phyloP scores from a whole-genome alignment of 371 early-diverging fungal species.

The Zopfochytrium polystomum region DNA sequence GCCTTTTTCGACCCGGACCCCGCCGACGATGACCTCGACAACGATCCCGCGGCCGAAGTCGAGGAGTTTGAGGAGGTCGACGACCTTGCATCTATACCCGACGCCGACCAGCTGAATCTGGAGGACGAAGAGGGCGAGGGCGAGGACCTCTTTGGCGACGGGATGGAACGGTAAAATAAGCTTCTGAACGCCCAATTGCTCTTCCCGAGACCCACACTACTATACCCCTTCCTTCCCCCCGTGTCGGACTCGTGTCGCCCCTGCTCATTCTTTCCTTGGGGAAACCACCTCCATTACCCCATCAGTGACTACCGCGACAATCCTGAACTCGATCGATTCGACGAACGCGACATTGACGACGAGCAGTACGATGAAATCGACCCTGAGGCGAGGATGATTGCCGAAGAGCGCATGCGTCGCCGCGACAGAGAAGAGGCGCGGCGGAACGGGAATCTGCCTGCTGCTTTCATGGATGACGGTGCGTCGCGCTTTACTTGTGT shows the following conservation, averaged over 20 bases:
- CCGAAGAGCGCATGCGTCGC: conserved; percentile 74
- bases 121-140: conserved; percentile 43
- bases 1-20: neutral
- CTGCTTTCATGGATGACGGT: conserved; percentile 78
- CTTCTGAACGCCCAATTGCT: neutral
- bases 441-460: conserved; percentile 71
- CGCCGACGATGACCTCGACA: neutral
- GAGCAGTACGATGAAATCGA: conserved; percentile 69
- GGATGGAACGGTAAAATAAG: conserved; percentile 29
- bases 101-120: conserved; percentile 21
- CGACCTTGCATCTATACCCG: conserved; percentile 12
- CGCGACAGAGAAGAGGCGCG: conserved; percentile 79
- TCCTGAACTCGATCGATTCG: conserved; percentile 75
- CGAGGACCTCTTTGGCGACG: conserved; percentile 44
- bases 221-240: neutral
- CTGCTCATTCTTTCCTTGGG: too few relatives aligned
- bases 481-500: neutral
- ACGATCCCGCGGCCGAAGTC: conserved; percentile 7
- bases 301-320: conserved; percentile 59
- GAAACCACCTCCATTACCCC: neutral
- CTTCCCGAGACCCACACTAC: too few relatives aligned
- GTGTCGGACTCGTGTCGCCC: neutral
- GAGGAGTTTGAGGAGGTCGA: conserved; percentile 26
- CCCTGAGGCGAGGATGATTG: conserved; percentile 64
- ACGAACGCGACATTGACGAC: conserved; percentile 71